Evolutionary conservation across 331 rosid species (phyloP).

Genomic region (Spiraea crenata): DNA sequence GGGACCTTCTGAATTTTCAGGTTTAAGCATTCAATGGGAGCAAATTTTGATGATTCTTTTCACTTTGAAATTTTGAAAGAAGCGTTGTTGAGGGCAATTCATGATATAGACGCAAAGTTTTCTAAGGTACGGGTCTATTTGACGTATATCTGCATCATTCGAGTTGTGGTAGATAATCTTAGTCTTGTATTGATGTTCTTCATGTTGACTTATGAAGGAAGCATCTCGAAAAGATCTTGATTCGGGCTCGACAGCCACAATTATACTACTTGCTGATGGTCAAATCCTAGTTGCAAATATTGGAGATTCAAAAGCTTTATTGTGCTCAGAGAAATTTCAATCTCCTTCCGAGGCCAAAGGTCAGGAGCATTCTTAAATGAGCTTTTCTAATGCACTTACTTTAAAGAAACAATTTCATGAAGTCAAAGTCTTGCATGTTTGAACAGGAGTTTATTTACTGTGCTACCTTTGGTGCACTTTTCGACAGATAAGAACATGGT

Average conservation of each 20-base stretch:
- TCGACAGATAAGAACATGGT: slow-evolving; percentile 18
- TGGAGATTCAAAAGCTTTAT: slow-evolving; percentile 93
- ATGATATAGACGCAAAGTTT: slow-evolving; percentile 80
- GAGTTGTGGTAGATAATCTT: slow-evolving; percentile 9
- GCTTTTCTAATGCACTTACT: slow-evolving; percentile 7
- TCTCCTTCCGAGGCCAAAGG: slow-evolving; percentile 89
- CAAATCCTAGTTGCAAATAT: slow-evolving; percentile 85
- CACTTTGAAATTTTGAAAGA: slow-evolving; percentile 91
- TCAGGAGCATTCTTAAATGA: slow-evolving; percentile 29
- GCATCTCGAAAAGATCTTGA: slow-evolving; percentile 56
- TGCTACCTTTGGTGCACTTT: slow-evolving; percentile 14
- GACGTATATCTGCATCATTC: slow-evolving; percentile 24
- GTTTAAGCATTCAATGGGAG: slow-evolving; percentile 57
- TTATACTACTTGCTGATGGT: slow-evolving; percentile 71
- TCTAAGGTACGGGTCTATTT: slow-evolving; percentile 59
- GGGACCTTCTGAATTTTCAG: slow-evolving; percentile 34
- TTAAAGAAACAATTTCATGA: neutral
- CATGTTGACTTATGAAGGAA: slow-evolving; percentile 64
- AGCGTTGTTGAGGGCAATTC: slow-evolving; percentile 85
- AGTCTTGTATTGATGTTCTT: slow-evolving; percentile 36
- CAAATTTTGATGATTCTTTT: slow-evolving; percentile 55
- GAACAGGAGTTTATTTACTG: slow-evolving; percentile 11
- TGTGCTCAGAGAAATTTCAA: slow-evolving; percentile 79
- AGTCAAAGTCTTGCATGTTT: neutral
- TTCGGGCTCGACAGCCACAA: slow-evolving; percentile 88